Evolutionary conservation across 2,329 filamentous ascomycete genomes (phyloP).

Genomic region (Pyricularia sp.): DNA sequence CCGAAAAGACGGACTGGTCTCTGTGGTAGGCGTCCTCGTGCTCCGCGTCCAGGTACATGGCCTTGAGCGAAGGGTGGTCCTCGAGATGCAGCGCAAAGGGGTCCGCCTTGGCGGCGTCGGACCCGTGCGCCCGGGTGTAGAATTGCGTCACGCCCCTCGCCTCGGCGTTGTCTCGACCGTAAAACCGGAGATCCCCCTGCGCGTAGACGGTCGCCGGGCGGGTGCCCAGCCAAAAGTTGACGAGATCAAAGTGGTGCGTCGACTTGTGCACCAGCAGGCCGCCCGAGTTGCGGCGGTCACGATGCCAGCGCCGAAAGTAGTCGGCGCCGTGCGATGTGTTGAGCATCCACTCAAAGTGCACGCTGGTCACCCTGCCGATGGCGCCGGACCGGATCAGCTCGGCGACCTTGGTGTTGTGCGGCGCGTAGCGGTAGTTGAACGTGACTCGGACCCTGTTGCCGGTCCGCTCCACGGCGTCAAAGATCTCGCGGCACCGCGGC

Average conservation of each 20-base stretch:
- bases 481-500: constrained; percentile 42
- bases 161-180: constrained; percentile 53
- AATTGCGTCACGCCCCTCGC: constrained; percentile 38
- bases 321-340: constrained; percentile 53
- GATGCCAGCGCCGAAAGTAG: constrained; percentile 56
- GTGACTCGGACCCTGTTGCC: constrained; percentile 42
- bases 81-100: constrained; percentile 51
- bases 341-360: constrained; percentile 57
- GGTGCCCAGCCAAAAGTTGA: constrained; percentile 53
- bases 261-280: constrained; percentile 53
- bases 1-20: constrained; percentile 53
- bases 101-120: constrained; percentile 38
- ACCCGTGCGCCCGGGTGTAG: constrained; percentile 40
- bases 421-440: constrained; percentile 57
- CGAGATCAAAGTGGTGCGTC: constrained; percentile 54
- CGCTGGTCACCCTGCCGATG: constrained; percentile 45
- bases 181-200: constrained; percentile 49
- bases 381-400: constrained; percentile 42
- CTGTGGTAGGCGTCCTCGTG: constrained; percentile 53
- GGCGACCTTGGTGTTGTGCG: constrained; percentile 53
- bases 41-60: constrained; percentile 52
- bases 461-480: constrained; percentile 42
- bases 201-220: constrained; percentile 47
- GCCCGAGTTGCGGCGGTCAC: constrained; percentile 50
- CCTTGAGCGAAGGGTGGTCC: constrained; percentile 41